These are phyloP conservation scores for Tolypocladium nubicola DNA, from an alignment of 2,329 filamentous ascomycete species.

Conservation along the genomic window DNA sequence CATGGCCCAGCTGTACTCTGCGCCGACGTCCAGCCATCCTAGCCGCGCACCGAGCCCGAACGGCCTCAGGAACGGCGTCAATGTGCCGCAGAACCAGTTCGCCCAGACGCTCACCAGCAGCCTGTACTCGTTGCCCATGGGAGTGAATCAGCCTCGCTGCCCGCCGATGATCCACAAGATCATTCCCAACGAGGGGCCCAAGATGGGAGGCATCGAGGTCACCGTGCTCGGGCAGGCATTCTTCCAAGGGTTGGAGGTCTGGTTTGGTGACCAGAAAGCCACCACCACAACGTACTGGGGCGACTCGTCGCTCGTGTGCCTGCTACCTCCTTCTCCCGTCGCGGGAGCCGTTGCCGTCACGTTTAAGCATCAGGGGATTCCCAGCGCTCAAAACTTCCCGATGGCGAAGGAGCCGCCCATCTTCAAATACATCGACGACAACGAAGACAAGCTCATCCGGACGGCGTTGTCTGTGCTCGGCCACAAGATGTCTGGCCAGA, in stretches of 20 bases:
- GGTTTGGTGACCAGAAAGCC: conserved; percentile 60
- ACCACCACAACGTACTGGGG: conserved; percentile 74
- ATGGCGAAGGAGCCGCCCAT: conserved; percentile 31
- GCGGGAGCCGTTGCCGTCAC: conserved; percentile 62
- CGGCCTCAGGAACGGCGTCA: conserved; percentile 34
- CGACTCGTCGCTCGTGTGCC: conserved; percentile 66
- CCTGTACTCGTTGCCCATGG: conserved; percentile 40
- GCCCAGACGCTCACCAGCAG: conserved; percentile 35
- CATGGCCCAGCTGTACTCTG: conserved; percentile 57
- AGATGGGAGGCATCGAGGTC: conserved; percentile 76
- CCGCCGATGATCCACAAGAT: conserved; percentile 65
- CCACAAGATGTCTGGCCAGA: conserved; percentile 53
- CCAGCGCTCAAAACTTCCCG: conserved; percentile 23
- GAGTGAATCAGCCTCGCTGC: conserved; percentile 34
- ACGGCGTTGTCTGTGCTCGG: conserved; percentile 55
- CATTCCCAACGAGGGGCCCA: conserved; percentile 73
- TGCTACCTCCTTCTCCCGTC: conserved; percentile 59
- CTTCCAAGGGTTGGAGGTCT: conserved; percentile 65
- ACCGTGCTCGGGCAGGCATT: conserved; percentile 76
- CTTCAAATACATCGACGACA: conserved; percentile 68
- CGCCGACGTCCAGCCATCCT: conserved; percentile 59
- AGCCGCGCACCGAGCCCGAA: conserved; percentile 72
- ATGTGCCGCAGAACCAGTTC: conserved; percentile 31
- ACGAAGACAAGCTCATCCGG: conserved; percentile 57
- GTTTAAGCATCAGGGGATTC: conserved; percentile 44